These are phyloP conservation scores for Chlorella sp. DNA, from an alignment of 139 green algal genomes.

Conservation along the genomic window DNA sequence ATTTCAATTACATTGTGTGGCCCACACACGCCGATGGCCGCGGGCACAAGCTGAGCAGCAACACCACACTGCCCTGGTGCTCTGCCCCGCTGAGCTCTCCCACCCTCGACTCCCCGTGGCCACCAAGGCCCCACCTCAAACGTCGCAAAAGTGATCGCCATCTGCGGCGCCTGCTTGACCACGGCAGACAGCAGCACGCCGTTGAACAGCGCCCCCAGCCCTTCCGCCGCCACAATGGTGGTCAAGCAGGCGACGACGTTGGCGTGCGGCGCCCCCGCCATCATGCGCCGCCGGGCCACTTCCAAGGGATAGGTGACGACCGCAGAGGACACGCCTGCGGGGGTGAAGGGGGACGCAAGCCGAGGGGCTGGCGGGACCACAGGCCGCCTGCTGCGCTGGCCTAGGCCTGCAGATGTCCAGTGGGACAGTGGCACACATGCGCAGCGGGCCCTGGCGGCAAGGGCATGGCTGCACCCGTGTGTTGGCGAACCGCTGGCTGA, in stretches of 20 bases:
- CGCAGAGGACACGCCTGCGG: conserved; percentile 39
- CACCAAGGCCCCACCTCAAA: conserved; percentile 25
- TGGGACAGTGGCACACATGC: too few relatives aligned
- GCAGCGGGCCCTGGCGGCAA: neutral
- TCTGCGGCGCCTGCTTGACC: conserved; percentile 53
- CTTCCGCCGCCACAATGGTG: conserved; percentile 40
- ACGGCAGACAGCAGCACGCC: conserved; percentile 43
- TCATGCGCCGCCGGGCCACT: conserved; percentile 53
- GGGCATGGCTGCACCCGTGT: neutral
- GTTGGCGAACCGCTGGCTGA: neutral
- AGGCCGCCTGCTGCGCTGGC: neutral
- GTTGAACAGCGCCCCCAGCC: conserved; percentile 42
- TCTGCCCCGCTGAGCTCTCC: neutral
- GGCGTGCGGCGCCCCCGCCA: conserved; percentile 44
- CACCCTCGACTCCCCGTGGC: too few relatives aligned
- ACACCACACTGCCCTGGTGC: neutral
- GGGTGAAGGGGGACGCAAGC: neutral
- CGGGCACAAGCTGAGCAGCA: too few relatives aligned
- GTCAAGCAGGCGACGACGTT: conserved; percentile 14
- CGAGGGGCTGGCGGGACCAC: neutral
- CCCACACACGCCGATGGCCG: too few relatives aligned
- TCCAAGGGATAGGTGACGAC: conserved; percentile 55
- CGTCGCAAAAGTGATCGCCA: conserved; percentile 46
- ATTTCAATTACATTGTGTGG: too few relatives aligned
- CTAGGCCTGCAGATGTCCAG: too few relatives aligned